Base-by-base conservation (phyloP, 2,329 filamentous ascomycete genomes). In the Trematosphaeria pertusa region DNA sequence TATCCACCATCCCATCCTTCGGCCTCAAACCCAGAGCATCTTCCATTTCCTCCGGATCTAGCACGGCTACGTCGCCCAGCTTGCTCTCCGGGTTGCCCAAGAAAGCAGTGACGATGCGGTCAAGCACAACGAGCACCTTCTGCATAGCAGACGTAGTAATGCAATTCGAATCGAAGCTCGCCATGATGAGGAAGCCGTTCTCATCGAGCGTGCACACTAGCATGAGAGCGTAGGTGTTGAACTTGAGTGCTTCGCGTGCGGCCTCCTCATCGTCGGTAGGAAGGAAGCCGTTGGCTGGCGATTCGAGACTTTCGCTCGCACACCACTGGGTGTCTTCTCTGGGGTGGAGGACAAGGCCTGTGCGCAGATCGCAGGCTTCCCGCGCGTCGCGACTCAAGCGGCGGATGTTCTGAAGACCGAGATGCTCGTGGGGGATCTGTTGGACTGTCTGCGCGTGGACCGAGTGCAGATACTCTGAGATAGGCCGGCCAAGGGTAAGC, bases 381-480 rank as follows among this genome's bases (percentile, higher is more conserved):
- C 65, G 62, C 4, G 69, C 69, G 18, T 71, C 63, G 15, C 52
- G 60, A 36, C 66, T 69, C 6, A 73, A 36, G 1, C 67, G 61
- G 8, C 83, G 80, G 48, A 86, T 86, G 52, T 84, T 73, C 56
- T 85, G 82, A 34, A 85, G 70, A 15, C 83, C 83, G 38, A 81
- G 76, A 62, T 89, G 85, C 64, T 89, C 83, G 60, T 87, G 80
- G 0, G 84, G 81, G 5, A 87, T 86, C 54, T 83, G 79, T 3
- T 76, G 70, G 0, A 83, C 75, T 0, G 79, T 81, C 43, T 80
- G 75, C 21, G 81, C 73, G 28, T 87, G 84, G 2, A 88, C 76
- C 2, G 73, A 67, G 32, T 81, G 73, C 3, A 88, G 70, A 51
- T 81, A 87, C 35, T 83, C 75, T 0, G 65, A 59, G 2, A 84